These are phyloP conservation scores for Pseudotulostoma volvatum DNA, from an alignment of 495 filamentous ascomycete species.

Conservation along the genomic window DNA sequence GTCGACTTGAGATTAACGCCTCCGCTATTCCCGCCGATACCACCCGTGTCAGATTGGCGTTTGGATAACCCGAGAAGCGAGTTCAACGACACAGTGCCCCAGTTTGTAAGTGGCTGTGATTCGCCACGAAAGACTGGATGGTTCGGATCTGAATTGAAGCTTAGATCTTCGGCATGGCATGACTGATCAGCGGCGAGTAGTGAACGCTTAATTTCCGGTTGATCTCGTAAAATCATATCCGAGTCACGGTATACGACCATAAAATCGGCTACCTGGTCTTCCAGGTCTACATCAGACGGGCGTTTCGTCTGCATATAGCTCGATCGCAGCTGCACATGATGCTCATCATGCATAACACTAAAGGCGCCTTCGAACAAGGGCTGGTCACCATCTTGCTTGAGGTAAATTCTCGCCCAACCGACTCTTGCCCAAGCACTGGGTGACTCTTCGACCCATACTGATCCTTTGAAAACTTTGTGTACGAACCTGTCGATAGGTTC, in stretches of 20 bases:
- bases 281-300: slow-evolving; percentile 52
- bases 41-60: slow-evolving; percentile 37
- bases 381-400: slow-evolving; percentile 55
- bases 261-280: slow-evolving; percentile 45
- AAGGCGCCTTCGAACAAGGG: slow-evolving; percentile 91
- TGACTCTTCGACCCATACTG: slow-evolving; percentile 49
- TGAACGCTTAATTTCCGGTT: slow-evolving; percentile 38
- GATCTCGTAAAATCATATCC: slow-evolving; percentile 42
- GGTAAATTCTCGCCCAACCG: slow-evolving; percentile 71
- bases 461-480: slow-evolving; percentile 73
- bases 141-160: slow-evolving; percentile 50
- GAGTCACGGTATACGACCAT: slow-evolving; percentile 90
- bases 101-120: slow-evolving; percentile 26
- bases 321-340: slow-evolving; percentile 68
- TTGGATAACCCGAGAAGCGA: slow-evolving; percentile 38
- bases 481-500: slow-evolving; percentile 53
- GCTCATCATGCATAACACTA: slow-evolving; percentile 58
- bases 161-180: slow-evolving; percentile 50
- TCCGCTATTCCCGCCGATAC: slow-evolving; percentile 52
- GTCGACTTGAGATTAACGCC: slow-evolving; percentile 65
- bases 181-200: slow-evolving; percentile 17
- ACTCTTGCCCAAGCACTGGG: slow-evolving; percentile 56
- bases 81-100: slow-evolving; percentile 37
- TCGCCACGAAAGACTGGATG: slow-evolving; percentile 45
- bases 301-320: slow-evolving; percentile 63